A percentile compares a stretch with the other conserved stretches of the same genome.
Conservation (phyloP, 129 eudicot genomes). For the Flaveria sonorensis region DNA sequence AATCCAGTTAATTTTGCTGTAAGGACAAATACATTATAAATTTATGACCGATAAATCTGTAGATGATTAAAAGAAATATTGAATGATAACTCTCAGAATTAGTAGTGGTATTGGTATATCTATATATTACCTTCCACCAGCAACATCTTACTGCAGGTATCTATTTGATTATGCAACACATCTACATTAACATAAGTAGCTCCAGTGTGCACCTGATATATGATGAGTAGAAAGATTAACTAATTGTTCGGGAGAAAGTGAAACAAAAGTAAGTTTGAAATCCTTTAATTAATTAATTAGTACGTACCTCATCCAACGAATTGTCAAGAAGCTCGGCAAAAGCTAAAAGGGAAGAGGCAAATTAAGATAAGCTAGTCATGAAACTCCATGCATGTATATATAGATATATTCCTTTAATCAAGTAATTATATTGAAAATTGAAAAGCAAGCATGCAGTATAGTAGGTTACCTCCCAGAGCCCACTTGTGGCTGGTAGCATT, state of each 20-base stretch:
- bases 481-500: slow-evolving; percentile 89
- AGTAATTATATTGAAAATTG: too few species aligned
- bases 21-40: too few species aligned
- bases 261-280: too few species aligned
- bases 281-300: not conserved
- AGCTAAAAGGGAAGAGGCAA: slow-evolving; percentile 41
- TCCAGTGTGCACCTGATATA: slow-evolving; percentile 54
- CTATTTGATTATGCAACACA: slow-evolving; percentile 46
- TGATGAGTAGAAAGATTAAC: too few species aligned
- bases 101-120: not conserved
- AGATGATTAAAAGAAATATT: not conserved
- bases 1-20: too few species aligned
- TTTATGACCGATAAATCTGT: not conserved
- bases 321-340: slow-evolving; percentile 84
- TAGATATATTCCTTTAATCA: too few species aligned
- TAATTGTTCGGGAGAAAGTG: too few species aligned
- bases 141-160: slow-evolving; percentile 50
- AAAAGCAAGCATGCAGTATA: too few species aligned
- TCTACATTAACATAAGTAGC: slow-evolving; percentile 73
- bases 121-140: slow-evolving; percentile 52
- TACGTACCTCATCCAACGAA: slow-evolving; percentile 67
- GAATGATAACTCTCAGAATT: not conserved
- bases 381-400: not conserved
- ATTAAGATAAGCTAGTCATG: not conserved
- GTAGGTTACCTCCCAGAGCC: slow-evolving; percentile 63